Evolutionary conservation across 2,329 filamentous ascomycete genomes (phyloP).

Genomic region (Ophiosphaerella herpotricha): DNA sequence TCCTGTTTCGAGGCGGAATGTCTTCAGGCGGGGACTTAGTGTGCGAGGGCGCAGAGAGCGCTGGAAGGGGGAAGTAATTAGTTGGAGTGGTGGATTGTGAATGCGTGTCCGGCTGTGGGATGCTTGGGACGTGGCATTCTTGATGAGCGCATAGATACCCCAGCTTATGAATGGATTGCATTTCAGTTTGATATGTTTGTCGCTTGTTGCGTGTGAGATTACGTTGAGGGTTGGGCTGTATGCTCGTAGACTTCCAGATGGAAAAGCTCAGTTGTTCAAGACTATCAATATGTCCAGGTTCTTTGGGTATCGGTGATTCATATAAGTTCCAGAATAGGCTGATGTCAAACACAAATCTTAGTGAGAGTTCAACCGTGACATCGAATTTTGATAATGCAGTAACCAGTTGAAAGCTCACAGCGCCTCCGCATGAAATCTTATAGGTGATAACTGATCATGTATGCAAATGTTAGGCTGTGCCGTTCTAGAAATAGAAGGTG

Average conservation of each 20-base stretch:
- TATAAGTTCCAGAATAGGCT: too few species aligned
- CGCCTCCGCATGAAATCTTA: too few species aligned
- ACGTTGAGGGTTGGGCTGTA: too few species aligned
- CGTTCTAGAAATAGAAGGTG: background rate
- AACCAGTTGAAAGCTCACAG: background rate
- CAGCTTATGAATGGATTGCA: constrained; percentile 21
- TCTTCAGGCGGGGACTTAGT: constrained; percentile 13
- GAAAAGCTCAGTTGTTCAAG: too few species aligned
- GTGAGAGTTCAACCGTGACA: too few species aligned
- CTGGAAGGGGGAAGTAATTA: background rate
- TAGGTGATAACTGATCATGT: background rate
- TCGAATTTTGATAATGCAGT: too few species aligned
- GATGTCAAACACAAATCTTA: too few species aligned
- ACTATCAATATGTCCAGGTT: too few species aligned
- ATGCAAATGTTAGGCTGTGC: background rate
- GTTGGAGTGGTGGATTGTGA: background rate
- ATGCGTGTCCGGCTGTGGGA: background rate
- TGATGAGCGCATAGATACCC: constrained; percentile 28
- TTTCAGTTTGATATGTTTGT: constrained; percentile 7
- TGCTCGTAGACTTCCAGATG: too few species aligned
- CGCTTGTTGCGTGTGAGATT: too few species aligned
- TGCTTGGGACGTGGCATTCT: background rate
- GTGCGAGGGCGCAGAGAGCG: too few species aligned
- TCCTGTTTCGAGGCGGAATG: constrained; percentile 8
- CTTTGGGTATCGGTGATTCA: too few species aligned